Conservation (phyloP, 305 asterid species). For the Rubia occidens region DNA sequence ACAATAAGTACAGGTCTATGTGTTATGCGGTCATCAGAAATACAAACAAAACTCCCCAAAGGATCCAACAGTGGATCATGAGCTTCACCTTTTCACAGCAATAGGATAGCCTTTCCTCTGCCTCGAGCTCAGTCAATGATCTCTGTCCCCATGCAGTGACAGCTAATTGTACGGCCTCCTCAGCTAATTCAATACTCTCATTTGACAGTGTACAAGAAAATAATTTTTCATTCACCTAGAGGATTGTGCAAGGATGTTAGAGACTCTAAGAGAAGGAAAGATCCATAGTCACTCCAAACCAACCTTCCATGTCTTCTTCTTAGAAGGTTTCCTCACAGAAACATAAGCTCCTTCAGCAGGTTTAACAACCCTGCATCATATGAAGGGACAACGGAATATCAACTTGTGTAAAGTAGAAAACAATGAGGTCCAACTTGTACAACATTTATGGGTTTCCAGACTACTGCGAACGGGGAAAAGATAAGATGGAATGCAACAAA, state of each 20-base stretch:
- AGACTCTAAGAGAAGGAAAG: slow-evolving; percentile 7
- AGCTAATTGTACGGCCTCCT: slow-evolving; percentile 84
- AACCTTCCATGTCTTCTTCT: slow-evolving; percentile 87
- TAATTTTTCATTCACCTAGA: slow-evolving; percentile 79
- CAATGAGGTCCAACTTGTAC: slow-evolving; percentile 5
- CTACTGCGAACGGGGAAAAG: neutral
- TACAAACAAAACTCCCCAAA: slow-evolving; percentile 12
- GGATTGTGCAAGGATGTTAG: slow-evolving; percentile 20
- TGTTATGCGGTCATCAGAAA: neutral
- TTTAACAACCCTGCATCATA: slow-evolving; percentile 67
- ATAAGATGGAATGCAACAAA: neutral
- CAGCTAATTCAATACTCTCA: slow-evolving; percentile 60
- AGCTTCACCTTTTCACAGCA: slow-evolving; percentile 85
- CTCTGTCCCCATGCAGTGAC: slow-evolving; percentile 78
- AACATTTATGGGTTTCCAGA: slow-evolving; percentile 11
- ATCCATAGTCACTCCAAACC: slow-evolving; percentile 13
- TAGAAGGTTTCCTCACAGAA: slow-evolving; percentile 87
- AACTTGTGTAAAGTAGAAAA: slow-evolving; percentile 15
- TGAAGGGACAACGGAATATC: slow-evolving; percentile 19
- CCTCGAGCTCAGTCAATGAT: slow-evolving; percentile 90
- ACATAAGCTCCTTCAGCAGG: slow-evolving; percentile 82
- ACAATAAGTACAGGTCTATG: neutral
- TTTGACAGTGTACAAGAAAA: slow-evolving; percentile 76
- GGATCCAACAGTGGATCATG: slow-evolving; percentile 6
- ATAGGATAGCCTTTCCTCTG: slow-evolving; percentile 92